phyloP scores from a whole-genome alignment of 352 stramenopile species.

The Aphanomyces stellatus region DNA sequence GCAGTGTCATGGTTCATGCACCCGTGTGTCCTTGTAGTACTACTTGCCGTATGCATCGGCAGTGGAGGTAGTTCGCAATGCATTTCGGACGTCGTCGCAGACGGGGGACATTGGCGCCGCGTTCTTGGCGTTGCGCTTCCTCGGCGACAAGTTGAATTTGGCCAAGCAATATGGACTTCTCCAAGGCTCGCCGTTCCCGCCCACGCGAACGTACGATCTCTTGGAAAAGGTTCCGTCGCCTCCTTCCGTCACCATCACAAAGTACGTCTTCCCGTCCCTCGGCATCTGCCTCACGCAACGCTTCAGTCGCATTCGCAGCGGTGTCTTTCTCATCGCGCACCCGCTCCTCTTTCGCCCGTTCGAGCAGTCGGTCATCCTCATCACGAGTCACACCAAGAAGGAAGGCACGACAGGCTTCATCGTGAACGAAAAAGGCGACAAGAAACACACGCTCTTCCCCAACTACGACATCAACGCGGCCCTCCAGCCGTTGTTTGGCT shows the following conservation, averaged over 20 bases:
- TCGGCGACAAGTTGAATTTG: constrained; percentile 12
- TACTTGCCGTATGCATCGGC: constrained; percentile 43
- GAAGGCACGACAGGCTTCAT: constrained; percentile 58
- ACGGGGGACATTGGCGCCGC: constrained; percentile 3
- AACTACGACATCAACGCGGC: constrained; percentile 50
- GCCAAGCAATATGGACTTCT: constrained; percentile 6
- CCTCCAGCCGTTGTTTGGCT: constrained; percentile 50
- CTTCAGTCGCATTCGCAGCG: constrained; percentile 23
- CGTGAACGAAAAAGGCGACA: constrained; percentile 42
- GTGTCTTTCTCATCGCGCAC: constrained; percentile 67
- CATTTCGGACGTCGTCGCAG: constrained; percentile 28
- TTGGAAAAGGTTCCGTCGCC: constrained; percentile 16
- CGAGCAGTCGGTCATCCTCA: constrained; percentile 56
- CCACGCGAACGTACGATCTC: neutral
- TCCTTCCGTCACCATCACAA: constrained; percentile 9
- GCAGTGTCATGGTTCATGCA: too few species aligned
- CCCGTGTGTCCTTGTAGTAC: constrained; percentile 43
- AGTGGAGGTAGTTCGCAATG: constrained; percentile 20
- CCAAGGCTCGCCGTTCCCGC: constrained; percentile 30
- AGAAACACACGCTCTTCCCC: constrained; percentile 40
- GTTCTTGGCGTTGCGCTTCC: constrained; percentile 8
- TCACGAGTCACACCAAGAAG: constrained; percentile 53
- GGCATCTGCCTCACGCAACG: neutral
- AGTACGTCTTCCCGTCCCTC: neutral
- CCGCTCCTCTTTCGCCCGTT: constrained; percentile 65